phyloP scores from a whole-genome alignment of 2,329 filamentous ascomycete species.

The Graphilbum fragrans region DNA sequence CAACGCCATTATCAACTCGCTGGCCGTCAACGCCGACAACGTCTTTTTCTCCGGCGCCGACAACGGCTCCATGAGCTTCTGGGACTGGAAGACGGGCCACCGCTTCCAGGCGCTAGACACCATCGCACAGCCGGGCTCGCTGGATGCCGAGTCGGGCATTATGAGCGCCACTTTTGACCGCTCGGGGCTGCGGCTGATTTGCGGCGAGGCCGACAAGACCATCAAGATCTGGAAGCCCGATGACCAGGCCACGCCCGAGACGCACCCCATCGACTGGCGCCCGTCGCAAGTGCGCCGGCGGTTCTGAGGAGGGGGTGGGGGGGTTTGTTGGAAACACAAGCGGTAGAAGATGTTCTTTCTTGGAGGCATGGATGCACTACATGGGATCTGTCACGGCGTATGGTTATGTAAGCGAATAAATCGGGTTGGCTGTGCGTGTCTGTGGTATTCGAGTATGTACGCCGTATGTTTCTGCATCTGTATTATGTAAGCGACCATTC shows the following conservation, averaged over 20 bases:
- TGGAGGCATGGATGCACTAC: too few relatives aligned
- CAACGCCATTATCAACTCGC: constrained; percentile 89
- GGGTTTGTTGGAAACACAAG: neutral
- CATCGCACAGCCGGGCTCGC: constrained; percentile 81
- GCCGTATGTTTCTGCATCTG: too few relatives aligned
- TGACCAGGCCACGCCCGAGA: constrained; percentile 78
- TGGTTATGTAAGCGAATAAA: too few relatives aligned
- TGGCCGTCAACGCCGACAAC: constrained; percentile 89
- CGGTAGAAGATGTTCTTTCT: neutral
- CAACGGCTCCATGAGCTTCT: constrained; percentile 94
- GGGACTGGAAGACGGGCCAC: constrained; percentile 97
- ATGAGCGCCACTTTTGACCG: constrained; percentile 90
- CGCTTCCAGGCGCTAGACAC: constrained; percentile 84
- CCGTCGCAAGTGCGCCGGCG: constrained; percentile 68
- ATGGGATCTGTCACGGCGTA: too few relatives aligned
- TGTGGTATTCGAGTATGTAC: too few relatives aligned
- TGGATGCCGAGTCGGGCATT: constrained; percentile 88
- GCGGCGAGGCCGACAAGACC: constrained; percentile 93
- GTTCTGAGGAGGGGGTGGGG: constrained; percentile 31
- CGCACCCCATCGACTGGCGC: constrained; percentile 87
- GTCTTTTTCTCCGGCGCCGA: constrained; percentile 91
- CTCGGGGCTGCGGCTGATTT: constrained; percentile 80
- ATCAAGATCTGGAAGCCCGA: constrained; percentile 98
- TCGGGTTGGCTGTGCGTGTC: too few relatives aligned
- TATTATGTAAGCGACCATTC: neutral